Percentiles rank a stretch among this genome's conserved stretches.
phyloP scores from a whole-genome alignment of 352 stramenopile genomes.

The Achlya hypogyna region DNA sequence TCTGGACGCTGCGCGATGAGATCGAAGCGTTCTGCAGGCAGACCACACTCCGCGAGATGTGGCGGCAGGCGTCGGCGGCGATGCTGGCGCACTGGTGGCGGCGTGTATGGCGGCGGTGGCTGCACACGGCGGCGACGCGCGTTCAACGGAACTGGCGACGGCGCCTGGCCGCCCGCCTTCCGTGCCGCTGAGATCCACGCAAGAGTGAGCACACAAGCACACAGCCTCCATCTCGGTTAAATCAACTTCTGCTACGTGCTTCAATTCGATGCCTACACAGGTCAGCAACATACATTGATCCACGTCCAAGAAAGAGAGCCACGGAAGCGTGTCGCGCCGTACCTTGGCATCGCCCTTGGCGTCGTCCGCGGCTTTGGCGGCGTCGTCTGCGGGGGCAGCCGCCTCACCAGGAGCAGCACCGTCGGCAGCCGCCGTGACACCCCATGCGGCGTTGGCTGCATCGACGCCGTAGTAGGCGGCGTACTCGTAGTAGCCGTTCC shows the following conservation, averaged over 20 bases:
- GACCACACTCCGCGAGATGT: conserved; percentile 47
- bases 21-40: conserved; percentile 48
- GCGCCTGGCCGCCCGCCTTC: no score
- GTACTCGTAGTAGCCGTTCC: conserved; percentile 86
- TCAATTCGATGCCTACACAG: no score
- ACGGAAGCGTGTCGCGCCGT: background rate
- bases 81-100: conserved; percentile 58
- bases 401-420: conserved; percentile 33
- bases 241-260: no score
- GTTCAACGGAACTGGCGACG: background rate
- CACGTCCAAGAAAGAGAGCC: background rate
- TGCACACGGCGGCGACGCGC: background rate
- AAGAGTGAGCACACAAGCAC: no score
- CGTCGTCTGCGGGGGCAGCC: background rate
- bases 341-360: conserved; percentile 1
- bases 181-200: no score
- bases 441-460: conserved; percentile 75
- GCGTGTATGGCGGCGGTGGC: background rate
- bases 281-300: no score
- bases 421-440: conserved; percentile 62
- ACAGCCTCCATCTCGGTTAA: no score
- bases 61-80: conserved; percentile 61
- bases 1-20: conserved; percentile 51
- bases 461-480: conserved; percentile 82
- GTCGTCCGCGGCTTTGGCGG: background rate